Conservation (phyloP, 202 grass and related monocot species). For the Digitaria exilis region DNA sequence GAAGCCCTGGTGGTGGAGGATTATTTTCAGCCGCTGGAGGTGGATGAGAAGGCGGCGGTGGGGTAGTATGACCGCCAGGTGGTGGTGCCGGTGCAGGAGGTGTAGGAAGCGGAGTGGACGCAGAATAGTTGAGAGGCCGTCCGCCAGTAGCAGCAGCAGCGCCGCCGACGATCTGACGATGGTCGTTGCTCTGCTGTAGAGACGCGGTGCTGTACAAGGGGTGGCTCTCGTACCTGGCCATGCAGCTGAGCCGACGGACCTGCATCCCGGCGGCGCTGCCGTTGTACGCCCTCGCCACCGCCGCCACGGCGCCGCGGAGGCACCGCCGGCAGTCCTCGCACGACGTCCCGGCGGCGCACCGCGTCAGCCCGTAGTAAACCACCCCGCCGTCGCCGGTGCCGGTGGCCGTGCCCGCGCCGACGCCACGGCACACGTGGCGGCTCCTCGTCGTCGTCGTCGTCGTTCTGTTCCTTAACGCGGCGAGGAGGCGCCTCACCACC, state of each 20-base stretch:
- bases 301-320: neutral
- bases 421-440: neutral
- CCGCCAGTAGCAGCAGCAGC: too few species aligned
- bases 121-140: too few species aligned
- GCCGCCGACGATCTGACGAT: too few species aligned
- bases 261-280: constrained; percentile 1
- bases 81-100: too few species aligned
- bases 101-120: too few species aligned
- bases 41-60: too few species aligned
- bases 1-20: too few species aligned
- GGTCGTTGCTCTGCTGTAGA: too few species aligned
- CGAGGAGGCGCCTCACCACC: neutral
- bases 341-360: constrained; percentile 4
- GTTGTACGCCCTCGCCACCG: neutral
- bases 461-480: neutral
- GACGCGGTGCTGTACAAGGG: neutral
- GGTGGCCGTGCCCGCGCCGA: neutral
- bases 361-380: neutral
- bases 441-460: neutral
- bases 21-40: too few species aligned
- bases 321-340: neutral
- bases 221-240: constrained; percentile 35
- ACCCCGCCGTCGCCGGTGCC: too few species aligned
- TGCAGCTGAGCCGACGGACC: constrained; percentile 24
- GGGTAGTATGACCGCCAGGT: too few species aligned